Evolutionary conservation across 176 grass and related monocot genomes (phyloP), one percentile per base, ranked within the genome.

Genomic region (Aegilops umbellulata): DNA sequence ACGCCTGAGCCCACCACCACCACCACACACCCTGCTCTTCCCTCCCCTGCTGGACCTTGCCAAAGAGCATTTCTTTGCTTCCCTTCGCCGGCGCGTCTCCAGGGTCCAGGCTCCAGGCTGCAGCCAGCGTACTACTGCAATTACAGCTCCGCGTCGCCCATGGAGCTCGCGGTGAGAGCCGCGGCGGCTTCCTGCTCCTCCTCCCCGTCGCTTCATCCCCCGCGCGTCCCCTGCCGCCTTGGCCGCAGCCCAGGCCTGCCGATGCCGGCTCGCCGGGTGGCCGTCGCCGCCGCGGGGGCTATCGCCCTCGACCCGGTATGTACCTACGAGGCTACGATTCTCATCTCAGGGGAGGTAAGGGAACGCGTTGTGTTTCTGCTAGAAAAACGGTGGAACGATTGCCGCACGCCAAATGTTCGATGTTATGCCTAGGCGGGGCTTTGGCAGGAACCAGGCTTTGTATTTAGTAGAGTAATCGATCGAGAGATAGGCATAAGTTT

Each of bases 261-360:
- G 4, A 60, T 73, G 82, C 86, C 69, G n/a, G 47, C 81, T 36
- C 81, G 82, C 46, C 75, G 68, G 41, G 81, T 23, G 15, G 29
- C 80, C 3, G 44, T 49, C 22, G 44, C 80, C 2, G 85, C 75
- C 7, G 81, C 76, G 22, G 80, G 46, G 22, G 60, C 85, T 4
- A 19, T 93, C 38, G 79, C 76, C 29, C 67, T 65, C 39, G 80
- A 91, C 69, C 84, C 84, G 91, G 95, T 97, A 90, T 7, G 83
- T 95, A 84, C 5, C 76, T 47, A 2, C 80, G 29, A 1, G 29
- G 29, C 19, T 34, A 6, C 17, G 24, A 55, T 75, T 42, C 34
- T 41, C 5, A 1, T 55, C 19, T 8, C 14, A 12, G 49, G 22
- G 6, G 14, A 41, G 6, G 4, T 3, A 71, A 55, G 51, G 2